A percentile compares a stretch with the other conserved stretches of the same genome.
Conservation (phyloP, 345 rosid genomes). For the Euphorbia pulcherrima region DNA sequence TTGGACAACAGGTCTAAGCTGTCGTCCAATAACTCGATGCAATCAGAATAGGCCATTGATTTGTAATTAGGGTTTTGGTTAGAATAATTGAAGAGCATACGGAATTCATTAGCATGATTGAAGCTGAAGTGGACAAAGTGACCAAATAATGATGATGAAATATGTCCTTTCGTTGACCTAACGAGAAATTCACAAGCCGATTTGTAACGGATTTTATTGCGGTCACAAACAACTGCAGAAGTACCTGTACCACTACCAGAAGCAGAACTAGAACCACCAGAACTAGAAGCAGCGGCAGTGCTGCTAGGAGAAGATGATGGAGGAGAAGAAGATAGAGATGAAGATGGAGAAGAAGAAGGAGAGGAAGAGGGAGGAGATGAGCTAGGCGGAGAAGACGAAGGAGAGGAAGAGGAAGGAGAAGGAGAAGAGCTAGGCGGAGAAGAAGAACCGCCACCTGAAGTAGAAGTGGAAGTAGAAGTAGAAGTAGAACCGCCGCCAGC, state of each 20-base stretch:
- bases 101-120: conserved; percentile 17
- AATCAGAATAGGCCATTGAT: conserved; percentile 22
- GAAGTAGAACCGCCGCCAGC: too few species aligned
- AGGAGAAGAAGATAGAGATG: too few species aligned
- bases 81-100: not conserved
- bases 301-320: too few species aligned
- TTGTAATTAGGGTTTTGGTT: not conserved
- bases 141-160: conserved; percentile 21
- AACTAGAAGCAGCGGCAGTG: too few species aligned
- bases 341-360: too few species aligned
- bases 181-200: conserved; percentile 16
- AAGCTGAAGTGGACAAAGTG: conserved; percentile 31
- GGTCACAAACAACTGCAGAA: not conserved
- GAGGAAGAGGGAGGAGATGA: too few species aligned
- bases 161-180: not conserved
- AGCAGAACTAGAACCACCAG: too few species aligned
- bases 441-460: too few species aligned
- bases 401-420: not conserved
- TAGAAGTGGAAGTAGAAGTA: too few species aligned
- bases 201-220: conserved; percentile 6
- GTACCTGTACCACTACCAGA: too few species aligned
- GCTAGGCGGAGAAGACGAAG: not conserved
- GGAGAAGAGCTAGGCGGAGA: too few species aligned
- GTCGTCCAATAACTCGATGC: conserved; percentile 51
- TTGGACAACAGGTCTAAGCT: conserved; percentile 40